Base-by-base conservation (phyloP, 2,329 filamentous ascomycete genomes). In the Hymenoscyphus scutula region DNA sequence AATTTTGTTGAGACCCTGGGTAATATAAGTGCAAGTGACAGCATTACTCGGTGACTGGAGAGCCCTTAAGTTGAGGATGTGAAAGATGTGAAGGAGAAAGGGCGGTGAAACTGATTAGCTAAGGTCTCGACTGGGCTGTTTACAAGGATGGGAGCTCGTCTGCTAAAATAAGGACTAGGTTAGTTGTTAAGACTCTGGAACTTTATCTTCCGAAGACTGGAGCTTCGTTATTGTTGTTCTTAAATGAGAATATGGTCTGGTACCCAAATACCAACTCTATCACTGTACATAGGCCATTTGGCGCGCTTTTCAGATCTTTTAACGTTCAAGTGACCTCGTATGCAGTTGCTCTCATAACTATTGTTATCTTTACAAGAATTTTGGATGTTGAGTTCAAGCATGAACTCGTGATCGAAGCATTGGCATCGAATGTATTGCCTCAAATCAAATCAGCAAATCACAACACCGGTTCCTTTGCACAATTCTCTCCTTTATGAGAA, bases 71-170 rank as follows among this genome's bases (percentile, higher is more conserved):
- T 23, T 45, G 38, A 45, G n/a, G 5, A 45, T 19, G 2, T 25
- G n/a, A 10, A 25, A 10, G 45, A 13, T 25, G 19, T 25, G 19
- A 51, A 51, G 19, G 45, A 23, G 23, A 51, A 51, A 23, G 25
- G 45, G 45, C 45, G 45, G 45, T 51, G 45, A 51, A 51, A 25
- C 45, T 25, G 45, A 51, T 51, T 51, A 25, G 45, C 45, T 51
- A 51, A 51, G 19, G 45, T 51, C 10, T 11, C 10, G 7, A 23
- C 8, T 1, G 19, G 34, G 34, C 3, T 13, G 17, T 17, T 2
- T 17, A 51, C 19, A 23, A 51, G 45, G 45, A 51, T 51, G 7
- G 23, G 11, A 19, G 10, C 8, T 13, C 23, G 19, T 51, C 19
- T 51, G 19, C 45, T 51, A 4, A 7, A 51, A 25, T 27, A 25